Base-by-base conservation (phyloP, 768 basidiomycete genomes). In the Tubosaeta brunneosetosa region DNA sequence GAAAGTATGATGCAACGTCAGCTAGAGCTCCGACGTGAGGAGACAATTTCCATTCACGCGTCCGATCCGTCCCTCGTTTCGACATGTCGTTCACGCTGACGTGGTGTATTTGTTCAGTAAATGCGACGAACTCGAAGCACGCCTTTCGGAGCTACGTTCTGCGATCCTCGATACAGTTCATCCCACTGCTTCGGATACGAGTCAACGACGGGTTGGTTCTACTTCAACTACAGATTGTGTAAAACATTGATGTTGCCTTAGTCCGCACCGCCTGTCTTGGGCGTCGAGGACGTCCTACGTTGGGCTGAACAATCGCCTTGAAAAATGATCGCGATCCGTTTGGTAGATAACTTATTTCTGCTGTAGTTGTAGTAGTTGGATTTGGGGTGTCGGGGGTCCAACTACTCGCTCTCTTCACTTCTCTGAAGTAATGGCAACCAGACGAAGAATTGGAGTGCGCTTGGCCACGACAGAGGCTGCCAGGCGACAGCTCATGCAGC, bases 401-500 rank as follows among this genome's bases (percentile, higher is more conserved):
- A 38, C 22, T 22, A 22, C 22, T 33, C 17, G 5, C 40, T 32
- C 11, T 31, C 17, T 34, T 42, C 41, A 22, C n/a, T 38, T 9
- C 6, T 19, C 16, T 8, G 16, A 1, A 9, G 60, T 50, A 22
- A 88, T 91, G 88, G 74, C 88, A 43, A 86, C 84, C 29, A 78
- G 82, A 68, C 77, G 88, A 59, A 82, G 86, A 66, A 86, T 90
- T 47, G 88, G 88, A 6, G 82, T 91, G 55, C 87, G 83, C 62
- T 75, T 77, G 22, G 85, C 86, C 44, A 85, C 85, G 46, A 86
- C 87, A 3, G 88, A 91, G 67, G 86, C 87, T 44, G 88, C 88
- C 32, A 79, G 88, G 36, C 79, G 88, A 53, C 86, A 89, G 68
- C 75, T 91, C n/a, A 90, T 91, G 86, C 87, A 88, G 62, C 90